Conservation (phyloP, 208 protist genomes). For the Naegleria fowleri region DNA sequence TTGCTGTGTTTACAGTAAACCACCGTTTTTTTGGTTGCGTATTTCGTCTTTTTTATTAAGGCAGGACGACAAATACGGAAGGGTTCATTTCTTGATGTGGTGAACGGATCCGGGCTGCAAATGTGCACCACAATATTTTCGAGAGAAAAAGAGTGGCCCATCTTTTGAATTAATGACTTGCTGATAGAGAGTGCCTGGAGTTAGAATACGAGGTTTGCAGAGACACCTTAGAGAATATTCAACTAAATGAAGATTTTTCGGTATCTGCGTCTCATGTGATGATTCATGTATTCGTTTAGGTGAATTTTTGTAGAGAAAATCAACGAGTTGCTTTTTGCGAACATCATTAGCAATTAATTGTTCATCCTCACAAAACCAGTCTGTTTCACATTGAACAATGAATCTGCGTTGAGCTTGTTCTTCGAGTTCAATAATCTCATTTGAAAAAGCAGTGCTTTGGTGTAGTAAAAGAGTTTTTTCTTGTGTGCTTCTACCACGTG, state of each 20-base stretch:
- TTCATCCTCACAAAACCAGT: not conserved
- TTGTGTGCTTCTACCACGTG: not conserved
- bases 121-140: too few relatives aligned
- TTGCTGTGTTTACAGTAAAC: too few relatives aligned
- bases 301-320: not conserved
- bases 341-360: not conserved
- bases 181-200: not conserved
- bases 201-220: not conserved
- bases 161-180: not conserved
- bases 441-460: not conserved
- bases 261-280: not conserved
- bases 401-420: not conserved
- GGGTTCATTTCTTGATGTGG: too few relatives aligned
- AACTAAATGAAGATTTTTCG: not conserved
- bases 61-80: too few relatives aligned
- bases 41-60: too few relatives aligned
- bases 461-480: not conserved
- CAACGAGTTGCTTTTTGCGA: not conserved
- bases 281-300: not conserved
- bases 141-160: not conserved
- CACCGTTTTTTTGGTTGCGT: too few relatives aligned
- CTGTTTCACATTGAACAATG: not conserved
- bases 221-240: not conserved
- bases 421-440: not conserved
- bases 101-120: too few relatives aligned